Evolutionary conservation across 2,329 filamentous ascomycete species (phyloP).

Genomic region (Alternaria infectoria): DNA sequence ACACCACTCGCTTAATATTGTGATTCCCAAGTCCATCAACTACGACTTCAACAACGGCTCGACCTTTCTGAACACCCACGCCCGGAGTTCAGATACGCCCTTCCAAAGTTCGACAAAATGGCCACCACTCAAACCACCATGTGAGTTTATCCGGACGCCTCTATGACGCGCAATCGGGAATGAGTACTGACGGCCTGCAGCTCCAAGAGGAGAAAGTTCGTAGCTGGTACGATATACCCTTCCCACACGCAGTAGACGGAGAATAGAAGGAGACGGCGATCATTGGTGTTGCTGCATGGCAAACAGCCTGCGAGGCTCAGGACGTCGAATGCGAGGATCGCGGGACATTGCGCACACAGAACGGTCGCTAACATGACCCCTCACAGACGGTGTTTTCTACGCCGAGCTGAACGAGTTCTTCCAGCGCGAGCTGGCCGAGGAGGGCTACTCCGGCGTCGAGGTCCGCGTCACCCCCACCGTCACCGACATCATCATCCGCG

Average conservation of each 20-base stretch:
- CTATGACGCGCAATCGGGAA: slow-evolving; percentile 5
- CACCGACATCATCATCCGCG: slow-evolving; percentile 99
- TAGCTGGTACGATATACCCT: slow-evolving; percentile 53
- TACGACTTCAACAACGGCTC: slow-evolving; percentile 38
- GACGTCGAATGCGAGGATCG: slow-evolving; percentile 1
- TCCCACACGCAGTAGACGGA: slow-evolving; percentile 13
- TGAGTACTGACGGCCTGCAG: slow-evolving; percentile 55
- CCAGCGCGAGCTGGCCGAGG: slow-evolving; percentile 99
- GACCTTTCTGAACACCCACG: slow-evolving; percentile 41
- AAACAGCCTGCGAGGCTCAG: not conserved
- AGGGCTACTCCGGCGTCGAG: slow-evolving; percentile 99
- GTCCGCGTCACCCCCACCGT: slow-evolving; percentile 99
- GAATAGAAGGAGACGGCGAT: not conserved
- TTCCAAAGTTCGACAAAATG: slow-evolving; percentile 47
- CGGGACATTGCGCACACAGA: slow-evolving; percentile 23
- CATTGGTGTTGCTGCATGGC: not conserved
- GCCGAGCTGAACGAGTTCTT: slow-evolving; percentile 99
- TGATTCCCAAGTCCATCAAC: slow-evolving; percentile 14
- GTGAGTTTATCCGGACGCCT: slow-evolving; percentile 35
- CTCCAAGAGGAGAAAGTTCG: slow-evolving; percentile 83
- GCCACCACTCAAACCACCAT: slow-evolving; percentile 51
- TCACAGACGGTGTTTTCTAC: slow-evolving; percentile 95
- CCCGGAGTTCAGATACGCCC: slow-evolving; percentile 45
- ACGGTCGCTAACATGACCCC: slow-evolving; percentile 30
- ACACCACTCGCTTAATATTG: slow-evolving; percentile 23